These are phyloP conservation scores for Begonia fuchsioides DNA, from an alignment of 306 rosid species.

Conservation along the genomic window DNA sequence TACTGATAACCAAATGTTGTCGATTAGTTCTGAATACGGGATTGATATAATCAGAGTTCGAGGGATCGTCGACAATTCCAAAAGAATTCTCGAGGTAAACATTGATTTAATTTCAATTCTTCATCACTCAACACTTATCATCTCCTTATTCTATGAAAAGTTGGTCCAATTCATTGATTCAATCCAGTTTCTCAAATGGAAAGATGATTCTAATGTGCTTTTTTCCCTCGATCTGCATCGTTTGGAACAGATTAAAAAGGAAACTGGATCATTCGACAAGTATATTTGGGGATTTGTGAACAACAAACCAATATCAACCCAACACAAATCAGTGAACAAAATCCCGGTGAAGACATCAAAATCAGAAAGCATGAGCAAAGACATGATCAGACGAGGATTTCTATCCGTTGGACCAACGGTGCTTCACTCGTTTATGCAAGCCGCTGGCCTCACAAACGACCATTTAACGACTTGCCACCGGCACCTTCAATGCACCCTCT, in stretches of 20 bases:
- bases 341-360: conserved; percentile 90
- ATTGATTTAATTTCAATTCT: neutral
- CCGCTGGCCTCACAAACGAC: conserved; percentile 86
- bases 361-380: no score
- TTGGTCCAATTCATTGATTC: neutral
- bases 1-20: conserved; percentile 74
- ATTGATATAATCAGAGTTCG: conserved; percentile 83
- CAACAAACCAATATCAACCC: conserved; percentile 66
- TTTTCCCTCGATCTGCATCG: no score
- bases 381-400: conserved; percentile 32
- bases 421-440: conserved; percentile 89
- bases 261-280: conserved; percentile 67
- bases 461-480: conserved; percentile 77
- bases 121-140: neutral
- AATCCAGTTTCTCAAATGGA: no score
- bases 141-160: neutral
- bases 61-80: conserved; percentile 88
- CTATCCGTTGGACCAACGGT: conserved; percentile 95
- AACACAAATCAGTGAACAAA: conserved; percentile 76
- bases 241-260: conserved; percentile 45
- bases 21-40: conserved; percentile 49
- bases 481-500: conserved; percentile 60
- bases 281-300: conserved; percentile 92
- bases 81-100: conserved; percentile 60
- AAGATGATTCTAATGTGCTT: no score